phyloP scores from a whole-genome alignment of 2,329 filamentous ascomycete species.

The Hypoxylon sp. region DNA sequence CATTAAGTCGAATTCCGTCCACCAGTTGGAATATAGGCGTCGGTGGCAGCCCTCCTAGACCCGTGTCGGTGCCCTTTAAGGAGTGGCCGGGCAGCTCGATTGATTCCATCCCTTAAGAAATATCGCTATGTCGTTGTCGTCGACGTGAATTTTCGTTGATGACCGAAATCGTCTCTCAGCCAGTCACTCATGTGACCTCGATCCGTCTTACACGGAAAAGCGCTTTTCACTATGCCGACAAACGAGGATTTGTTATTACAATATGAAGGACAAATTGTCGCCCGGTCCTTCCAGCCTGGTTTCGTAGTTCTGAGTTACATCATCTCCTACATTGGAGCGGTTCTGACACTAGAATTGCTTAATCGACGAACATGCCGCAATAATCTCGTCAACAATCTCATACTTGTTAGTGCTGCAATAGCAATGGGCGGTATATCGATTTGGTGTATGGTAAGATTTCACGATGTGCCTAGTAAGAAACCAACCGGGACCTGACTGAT shows the following conservation, averaged over 20 bases:
- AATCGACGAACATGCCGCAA: constrained; percentile 79
- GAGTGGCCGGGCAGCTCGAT: not conserved
- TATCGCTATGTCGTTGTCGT: not conserved
- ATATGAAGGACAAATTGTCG: constrained; percentile 63
- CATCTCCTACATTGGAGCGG: constrained; percentile 82
- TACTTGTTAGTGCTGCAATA: constrained; percentile 74
- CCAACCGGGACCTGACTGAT: constrained; percentile 58
- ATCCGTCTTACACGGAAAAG: constrained; percentile 9
- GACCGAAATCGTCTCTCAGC: constrained; percentile 14
- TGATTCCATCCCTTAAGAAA: constrained; percentile 5
- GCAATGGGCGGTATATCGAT: constrained; percentile 82
- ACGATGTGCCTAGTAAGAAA: constrained; percentile 2
- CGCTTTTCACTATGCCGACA: constrained; percentile 47
- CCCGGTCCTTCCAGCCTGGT: constrained; percentile 67
- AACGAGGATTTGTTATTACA: constrained; percentile 55
- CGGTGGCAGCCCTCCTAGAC: not conserved
- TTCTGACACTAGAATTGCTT: constrained; percentile 85
- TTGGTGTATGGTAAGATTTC: constrained; percentile 74
- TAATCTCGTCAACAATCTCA: constrained; percentile 77
- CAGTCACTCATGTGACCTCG: constrained; percentile 20
- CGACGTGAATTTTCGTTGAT: constrained; percentile 15
- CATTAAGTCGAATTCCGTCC: not conserved
- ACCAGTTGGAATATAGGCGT: constrained; percentile 3
- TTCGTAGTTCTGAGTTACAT: constrained; percentile 81
- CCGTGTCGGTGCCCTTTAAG: not conserved